Conservation (phyloP, 495 filamentous ascomycete species). For the Penicillium psychrofluorescens region DNA sequence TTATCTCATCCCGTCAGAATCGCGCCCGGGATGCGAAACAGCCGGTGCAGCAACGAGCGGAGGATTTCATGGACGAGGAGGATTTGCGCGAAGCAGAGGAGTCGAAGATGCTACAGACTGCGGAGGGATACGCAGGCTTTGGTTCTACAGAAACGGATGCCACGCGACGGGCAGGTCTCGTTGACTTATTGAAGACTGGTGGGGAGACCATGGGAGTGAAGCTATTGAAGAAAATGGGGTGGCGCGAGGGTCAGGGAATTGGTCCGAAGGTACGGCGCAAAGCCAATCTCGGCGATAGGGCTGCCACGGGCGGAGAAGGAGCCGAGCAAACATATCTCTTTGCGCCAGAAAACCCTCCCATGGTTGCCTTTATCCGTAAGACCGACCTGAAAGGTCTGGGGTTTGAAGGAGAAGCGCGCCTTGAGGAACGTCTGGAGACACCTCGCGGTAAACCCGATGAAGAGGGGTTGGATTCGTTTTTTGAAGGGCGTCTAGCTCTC, state of each 20-base stretch:
- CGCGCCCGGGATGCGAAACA: conserved; percentile 58
- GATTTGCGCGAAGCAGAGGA: conserved; percentile 85
- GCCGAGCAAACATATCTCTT: conserved; percentile 62
- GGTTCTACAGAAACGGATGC: conserved; percentile 59
- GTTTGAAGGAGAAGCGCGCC: conserved; percentile 57
- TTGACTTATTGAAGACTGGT: conserved; percentile 65
- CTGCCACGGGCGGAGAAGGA: conserved; percentile 24
- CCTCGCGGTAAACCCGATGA: conserved; percentile 39
- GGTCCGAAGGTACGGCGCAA: conserved; percentile 79
- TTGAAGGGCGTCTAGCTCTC: conserved; percentile 25
- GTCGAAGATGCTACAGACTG: conserved; percentile 61
- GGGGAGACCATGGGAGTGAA: conserved; percentile 89
- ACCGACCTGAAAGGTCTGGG: conserved; percentile 77
- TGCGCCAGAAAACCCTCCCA: conserved; percentile 75
- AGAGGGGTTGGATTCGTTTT: conserved; percentile 41
- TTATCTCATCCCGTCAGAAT: conserved; percentile 81
- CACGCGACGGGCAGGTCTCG: conserved; percentile 47
- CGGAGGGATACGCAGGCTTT: conserved; percentile 65
- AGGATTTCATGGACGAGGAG: conserved; percentile 99
- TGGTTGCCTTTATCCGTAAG: conserved; percentile 73
- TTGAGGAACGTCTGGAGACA: conserved; percentile 24
- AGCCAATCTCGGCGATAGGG: conserved; percentile 56
- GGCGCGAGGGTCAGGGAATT: conserved; percentile 88
- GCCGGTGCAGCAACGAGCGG: conserved; percentile 55
- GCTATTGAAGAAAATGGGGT: conserved; percentile 88